These are phyloP conservation scores for Pezicula radicicola DNA, from an alignment of 2,329 filamentous ascomycete species.

Conservation along the genomic window DNA sequence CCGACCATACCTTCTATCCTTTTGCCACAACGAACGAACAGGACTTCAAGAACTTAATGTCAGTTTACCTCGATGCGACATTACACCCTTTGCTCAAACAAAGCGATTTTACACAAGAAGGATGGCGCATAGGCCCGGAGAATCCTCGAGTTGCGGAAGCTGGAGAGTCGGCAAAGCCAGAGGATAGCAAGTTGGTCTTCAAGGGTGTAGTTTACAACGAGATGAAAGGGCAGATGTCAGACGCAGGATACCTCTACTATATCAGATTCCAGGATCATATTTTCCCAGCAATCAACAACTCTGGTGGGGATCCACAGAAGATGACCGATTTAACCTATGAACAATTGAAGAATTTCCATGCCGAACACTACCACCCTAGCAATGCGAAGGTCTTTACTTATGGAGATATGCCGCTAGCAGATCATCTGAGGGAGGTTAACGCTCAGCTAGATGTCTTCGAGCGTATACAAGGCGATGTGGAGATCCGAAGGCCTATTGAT, in stretches of 20 bases:
- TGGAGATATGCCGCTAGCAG: slow-evolving; percentile 81
- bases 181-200: slow-evolving; percentile 76
- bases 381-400: slow-evolving; percentile 97
- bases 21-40: slow-evolving; percentile 96
- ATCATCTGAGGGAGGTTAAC: slow-evolving; percentile 78
- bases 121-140: slow-evolving; percentile 93
- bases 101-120: slow-evolving; percentile 93
- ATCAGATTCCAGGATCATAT: slow-evolving; percentile 94
- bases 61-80: slow-evolving; percentile 94
- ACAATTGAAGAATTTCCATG: slow-evolving; percentile 84
- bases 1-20: slow-evolving; percentile 95
- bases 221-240: slow-evolving; percentile 99
- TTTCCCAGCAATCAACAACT: slow-evolving; percentile 93
- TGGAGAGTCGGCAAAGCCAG: slow-evolving; percentile 37
- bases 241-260: slow-evolving; percentile 94
- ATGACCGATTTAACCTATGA: slow-evolving; percentile 95
- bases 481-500: slow-evolving; percentile 74
- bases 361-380: slow-evolving; percentile 92
- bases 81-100: slow-evolving; percentile 85
- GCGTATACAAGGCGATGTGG: slow-evolving; percentile 63
- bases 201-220: slow-evolving; percentile 99
- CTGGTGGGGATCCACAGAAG: slow-evolving; percentile 91
- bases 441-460: slow-evolving; percentile 72
- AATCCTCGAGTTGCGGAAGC: slow-evolving; percentile 58
- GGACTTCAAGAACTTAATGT: slow-evolving; percentile 94